Conservation (phyloP, 148 eudicot genomes). For the Limonium bicolor region DNA sequence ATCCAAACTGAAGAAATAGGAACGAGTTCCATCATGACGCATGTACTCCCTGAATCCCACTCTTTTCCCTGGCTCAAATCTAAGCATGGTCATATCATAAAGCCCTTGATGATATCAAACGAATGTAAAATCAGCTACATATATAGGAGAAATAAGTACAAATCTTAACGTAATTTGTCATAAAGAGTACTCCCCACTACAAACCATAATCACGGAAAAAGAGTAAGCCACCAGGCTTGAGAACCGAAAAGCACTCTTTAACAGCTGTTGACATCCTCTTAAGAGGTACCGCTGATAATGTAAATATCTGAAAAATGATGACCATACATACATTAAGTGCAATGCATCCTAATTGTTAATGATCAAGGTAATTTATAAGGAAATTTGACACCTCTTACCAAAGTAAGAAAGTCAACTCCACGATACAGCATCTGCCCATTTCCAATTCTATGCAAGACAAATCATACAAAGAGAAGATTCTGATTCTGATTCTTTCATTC, state of each 20-base stretch:
- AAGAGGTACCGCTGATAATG: constrained; percentile 75
- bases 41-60: constrained; percentile 74
- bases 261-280: constrained; percentile 62
- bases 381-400: constrained; percentile 53
- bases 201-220: constrained; percentile 82
- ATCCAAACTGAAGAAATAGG: constrained; percentile 84
- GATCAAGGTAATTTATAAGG: no score
- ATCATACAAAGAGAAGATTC: no score
- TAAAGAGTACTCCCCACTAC: no score
- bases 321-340: no score
- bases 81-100: constrained; percentile 98
- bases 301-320: constrained; percentile 67
- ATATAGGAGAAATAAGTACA: background rate
- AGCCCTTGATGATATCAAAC: constrained; percentile 40
- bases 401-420: constrained; percentile 78
- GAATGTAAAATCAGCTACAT: constrained; percentile 3
- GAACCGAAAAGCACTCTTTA: constrained; percentile 60
- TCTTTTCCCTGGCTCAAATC: constrained; percentile 66
- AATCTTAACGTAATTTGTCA: background rate
- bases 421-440: constrained; percentile 41
- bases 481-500: no score
- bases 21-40: constrained; percentile 85
- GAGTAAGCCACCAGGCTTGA: constrained; percentile 80
- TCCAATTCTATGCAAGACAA: no score
- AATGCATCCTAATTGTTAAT: no score